Evolutionary conservation across 129 eudicot species (phyloP).

Genomic region (Lonicera japonica): DNA sequence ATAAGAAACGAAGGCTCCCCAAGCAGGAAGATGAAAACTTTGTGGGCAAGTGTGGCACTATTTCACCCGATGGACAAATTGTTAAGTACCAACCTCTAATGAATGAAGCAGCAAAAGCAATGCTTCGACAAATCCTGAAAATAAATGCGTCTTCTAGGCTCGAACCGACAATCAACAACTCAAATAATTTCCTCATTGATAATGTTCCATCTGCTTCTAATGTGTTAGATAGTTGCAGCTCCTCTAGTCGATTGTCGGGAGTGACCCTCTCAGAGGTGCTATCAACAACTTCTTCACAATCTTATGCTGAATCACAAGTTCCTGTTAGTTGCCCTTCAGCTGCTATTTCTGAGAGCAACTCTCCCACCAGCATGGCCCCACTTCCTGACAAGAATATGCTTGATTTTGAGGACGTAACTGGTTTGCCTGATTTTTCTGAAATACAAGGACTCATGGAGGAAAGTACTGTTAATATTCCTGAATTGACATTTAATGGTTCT

Average conservation of each 20-base stretch:
- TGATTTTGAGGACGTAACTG: constrained; percentile 5
- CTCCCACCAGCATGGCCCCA: constrained; percentile 9
- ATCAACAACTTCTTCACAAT: constrained; percentile 24
- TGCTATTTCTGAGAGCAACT: constrained; percentile 11
- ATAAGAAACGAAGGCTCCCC: constrained; percentile 61
- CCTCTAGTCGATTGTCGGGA: constrained; percentile 24
- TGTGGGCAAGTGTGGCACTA: constrained; percentile 18
- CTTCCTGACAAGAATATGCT: constrained; percentile 16
- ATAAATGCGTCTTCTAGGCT: constrained; percentile 28
- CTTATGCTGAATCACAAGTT: constrained; percentile 8
- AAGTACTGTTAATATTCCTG: constrained; percentile 15
- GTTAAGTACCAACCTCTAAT: constrained; percentile 59
- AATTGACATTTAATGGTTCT: constrained; percentile 13
- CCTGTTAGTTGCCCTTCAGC: constrained; percentile 7
- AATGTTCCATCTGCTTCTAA: constrained; percentile 24
- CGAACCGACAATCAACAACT: constrained; percentile 27
- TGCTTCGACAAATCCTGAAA: constrained; percentile 47
- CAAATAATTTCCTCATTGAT: constrained; percentile 36
- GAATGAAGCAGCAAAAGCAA: constrained; percentile 56
- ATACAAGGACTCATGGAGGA: constrained; percentile 22
- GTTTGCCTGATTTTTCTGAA: constrained; percentile 14
- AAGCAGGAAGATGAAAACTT: constrained; percentile 40
- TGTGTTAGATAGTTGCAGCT: constrained; percentile 16
- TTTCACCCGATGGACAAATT: constrained; percentile 48
- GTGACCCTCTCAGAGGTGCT: constrained; percentile 48